phyloP scores from a whole-genome alignment of 169 alveolate genomes.

The Cryptosporidium sp. region DNA sequence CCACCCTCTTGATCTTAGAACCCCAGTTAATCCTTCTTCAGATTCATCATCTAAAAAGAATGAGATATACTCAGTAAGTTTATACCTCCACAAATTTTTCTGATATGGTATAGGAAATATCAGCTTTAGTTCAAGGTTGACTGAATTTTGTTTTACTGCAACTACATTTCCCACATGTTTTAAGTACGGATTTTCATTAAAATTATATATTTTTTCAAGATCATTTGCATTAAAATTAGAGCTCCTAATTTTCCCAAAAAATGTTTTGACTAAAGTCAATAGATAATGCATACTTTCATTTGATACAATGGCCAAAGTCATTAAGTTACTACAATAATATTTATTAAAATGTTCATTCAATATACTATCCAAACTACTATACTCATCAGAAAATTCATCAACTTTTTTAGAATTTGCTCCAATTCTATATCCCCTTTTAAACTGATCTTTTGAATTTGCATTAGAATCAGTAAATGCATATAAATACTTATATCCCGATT shows the following conservation, averaged over 20 bases:
- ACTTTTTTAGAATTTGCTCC: conserved; percentile 12
- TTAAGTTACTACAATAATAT: conserved; percentile 26
- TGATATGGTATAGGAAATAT: conserved; percentile 61
- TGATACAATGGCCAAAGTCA: conserved; percentile 37
- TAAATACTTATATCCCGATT: conserved; percentile 1
- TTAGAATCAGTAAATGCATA: not conserved
- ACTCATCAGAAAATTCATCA: conserved; percentile 4
- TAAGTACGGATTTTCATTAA: conserved; percentile 30
- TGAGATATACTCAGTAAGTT: conserved; percentile 47
- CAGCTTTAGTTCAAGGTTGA: not conserved
- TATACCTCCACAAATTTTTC: conserved; percentile 52
- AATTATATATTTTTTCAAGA: not conserved
- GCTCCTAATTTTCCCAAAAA: conserved; percentile 23
- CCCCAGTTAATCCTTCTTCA: conserved; percentile 52
- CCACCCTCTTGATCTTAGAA: conserved; percentile 61
- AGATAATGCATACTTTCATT: conserved; percentile 25
- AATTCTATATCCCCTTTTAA: conserved; percentile 34
- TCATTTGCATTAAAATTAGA: not conserved
- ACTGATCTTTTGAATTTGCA: not conserved
- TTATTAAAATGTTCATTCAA: conserved; percentile 25
- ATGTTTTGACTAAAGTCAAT: not conserved
- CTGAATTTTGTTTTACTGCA: conserved; percentile 11
- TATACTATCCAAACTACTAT: conserved; percentile 1
- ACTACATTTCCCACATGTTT: conserved; percentile 9
- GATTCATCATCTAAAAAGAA: conserved; percentile 49